These are phyloP conservation scores for Arbutus unedo DNA, from an alignment of 148 eudicot species.

Conservation along the genomic window DNA sequence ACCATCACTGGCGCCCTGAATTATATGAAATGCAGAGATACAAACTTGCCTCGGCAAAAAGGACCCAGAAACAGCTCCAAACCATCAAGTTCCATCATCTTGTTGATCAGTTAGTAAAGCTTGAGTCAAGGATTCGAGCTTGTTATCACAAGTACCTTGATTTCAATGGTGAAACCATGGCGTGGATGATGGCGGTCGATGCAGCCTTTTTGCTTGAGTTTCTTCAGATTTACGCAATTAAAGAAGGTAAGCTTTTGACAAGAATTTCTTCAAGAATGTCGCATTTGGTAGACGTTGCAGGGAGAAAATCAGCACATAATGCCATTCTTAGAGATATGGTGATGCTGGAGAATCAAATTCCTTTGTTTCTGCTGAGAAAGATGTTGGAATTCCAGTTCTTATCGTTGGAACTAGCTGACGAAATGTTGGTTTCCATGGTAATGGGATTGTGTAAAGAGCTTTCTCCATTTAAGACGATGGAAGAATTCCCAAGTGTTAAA, in stretches of 20 bases:
- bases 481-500: slow-evolving; percentile 10
- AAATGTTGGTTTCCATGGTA: slow-evolving; percentile 23
- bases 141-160: slow-evolving; percentile 37
- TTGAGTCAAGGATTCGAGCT: slow-evolving; percentile 32
- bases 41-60: slow-evolving; percentile 37
- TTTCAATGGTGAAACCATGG: slow-evolving; percentile 22
- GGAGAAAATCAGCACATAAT: slow-evolving; percentile 40
- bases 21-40: slow-evolving; percentile 40
- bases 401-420: slow-evolving; percentile 22
- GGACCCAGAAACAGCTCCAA: slow-evolving; percentile 26
- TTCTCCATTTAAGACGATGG: slow-evolving; percentile 30
- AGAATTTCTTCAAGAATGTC: slow-evolving; percentile 34
- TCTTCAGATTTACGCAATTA: slow-evolving; percentile 18
- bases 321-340: slow-evolving; percentile 42
- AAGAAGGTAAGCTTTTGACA: slow-evolving; percentile 11
- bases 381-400: slow-evolving; percentile 26
- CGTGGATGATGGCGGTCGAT: slow-evolving; percentile 49
- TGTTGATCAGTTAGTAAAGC: slow-evolving; percentile 20
- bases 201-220: slow-evolving; percentile 40
- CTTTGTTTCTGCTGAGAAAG: slow-evolving; percentile 33
- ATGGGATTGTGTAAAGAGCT: slow-evolving; percentile 29
- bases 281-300: slow-evolving; percentile 30
- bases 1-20: slow-evolving; percentile 45
- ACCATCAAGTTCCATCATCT: slow-evolving; percentile 22
- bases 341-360: slow-evolving; percentile 67